Base-by-base conservation (phyloP, 305 asterid species). In the Salvia sclarea region DNA sequence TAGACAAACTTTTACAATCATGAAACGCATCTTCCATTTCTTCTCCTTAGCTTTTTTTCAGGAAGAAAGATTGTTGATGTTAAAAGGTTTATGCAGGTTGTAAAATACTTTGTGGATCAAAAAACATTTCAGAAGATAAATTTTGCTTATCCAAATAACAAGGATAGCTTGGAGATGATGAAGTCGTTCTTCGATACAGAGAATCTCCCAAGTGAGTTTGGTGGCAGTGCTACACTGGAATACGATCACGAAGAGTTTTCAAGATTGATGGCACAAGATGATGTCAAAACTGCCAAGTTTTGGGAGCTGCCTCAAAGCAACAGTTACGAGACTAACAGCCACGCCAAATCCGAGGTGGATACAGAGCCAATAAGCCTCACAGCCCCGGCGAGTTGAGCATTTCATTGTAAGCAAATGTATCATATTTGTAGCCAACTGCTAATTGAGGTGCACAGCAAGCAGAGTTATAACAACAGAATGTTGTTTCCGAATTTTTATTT, bases 171-270 rank as follows among this genome's bases (percentile, higher is more conserved):
- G 81, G 96, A 92, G 82, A 21, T 85, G 37, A 92, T 90, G 98
- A 85, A 84, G 82, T 33, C 70, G 53, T 80, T 79, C 67, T 92
- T 92, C 21, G 87, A 90, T 71, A 10, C 83, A 3, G 92, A 92
- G 50, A 92, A 90, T 50, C 97, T 90, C 69, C 97, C 98, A 0
- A 82, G 79, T 4, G 98, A 92, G 78, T 92, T 90, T 60, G 98
- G 98, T 24, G 98, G 97, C 10, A 82, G 83, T 68, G 83, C 79
- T 12, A 85, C 95, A 11, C 80, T 93, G 60, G 47, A 81, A 35
- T 90, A 90, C 52, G 85, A 93, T 43, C 97, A 90, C 33, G 86
- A 86, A 69, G 96, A 90, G 43, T 93, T 90, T 66, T 86, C 96
- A 20, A 84, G 83, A 76, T 55, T 84, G 83, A 90, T 93, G 98